These are phyloP conservation scores for Chalciporus chontae DNA, from an alignment of 768 basidiomycete genomes.

Conservation along the genomic window DNA sequence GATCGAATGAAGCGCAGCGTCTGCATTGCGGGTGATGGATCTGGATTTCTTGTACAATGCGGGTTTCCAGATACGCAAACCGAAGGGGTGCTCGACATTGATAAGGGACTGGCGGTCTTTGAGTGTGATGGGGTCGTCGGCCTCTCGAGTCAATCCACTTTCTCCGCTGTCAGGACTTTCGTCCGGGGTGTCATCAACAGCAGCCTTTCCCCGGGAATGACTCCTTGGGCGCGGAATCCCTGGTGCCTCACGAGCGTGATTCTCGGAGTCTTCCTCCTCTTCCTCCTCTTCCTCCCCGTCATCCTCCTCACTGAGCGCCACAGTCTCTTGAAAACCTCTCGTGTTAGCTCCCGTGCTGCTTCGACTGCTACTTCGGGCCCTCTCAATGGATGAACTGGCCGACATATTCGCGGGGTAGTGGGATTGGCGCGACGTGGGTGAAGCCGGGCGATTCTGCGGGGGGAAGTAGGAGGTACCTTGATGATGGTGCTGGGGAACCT, in stretches of 20 bases:
- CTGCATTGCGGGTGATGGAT: conserved; percentile 93
- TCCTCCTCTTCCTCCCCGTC: conserved; percentile 39
- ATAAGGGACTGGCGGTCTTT: conserved; percentile 97
- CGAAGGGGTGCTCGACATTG: conserved; percentile 98
- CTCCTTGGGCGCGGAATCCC: conserved; percentile 23
- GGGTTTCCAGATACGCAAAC: conserved; percentile 99
- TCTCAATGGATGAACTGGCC: conserved; percentile 44
- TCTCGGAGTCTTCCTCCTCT: conserved; percentile 37
- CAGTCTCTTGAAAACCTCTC: conserved; percentile 42
- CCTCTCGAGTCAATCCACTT: conserved; percentile 29
- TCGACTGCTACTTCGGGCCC: conserved; percentile 58
- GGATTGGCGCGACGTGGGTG: conserved; percentile 45
- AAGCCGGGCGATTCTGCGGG: conserved; percentile 35
- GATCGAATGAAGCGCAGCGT: conserved; percentile 87
- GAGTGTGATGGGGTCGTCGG: conserved; percentile 87
- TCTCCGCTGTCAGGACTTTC: conserved; percentile 37
- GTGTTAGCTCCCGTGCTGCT: conserved; percentile 52
- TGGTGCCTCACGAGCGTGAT: conserved; percentile 34
- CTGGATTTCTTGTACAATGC: conserved; percentile 97
- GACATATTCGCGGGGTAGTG: conserved; percentile 49
- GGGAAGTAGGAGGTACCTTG: conserved; percentile 69
- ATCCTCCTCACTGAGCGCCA: conserved; percentile 48
- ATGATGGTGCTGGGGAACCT: conserved; percentile 62
- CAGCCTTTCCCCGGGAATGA: conserved; percentile 39
- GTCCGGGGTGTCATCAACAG: conserved; percentile 38